A percentile compares a stretch with the other conserved stretches of the same genome.
Evolutionary conservation across 306 rosid species (phyloP).

Genomic region (Herpetospermum pedunculosum): DNA sequence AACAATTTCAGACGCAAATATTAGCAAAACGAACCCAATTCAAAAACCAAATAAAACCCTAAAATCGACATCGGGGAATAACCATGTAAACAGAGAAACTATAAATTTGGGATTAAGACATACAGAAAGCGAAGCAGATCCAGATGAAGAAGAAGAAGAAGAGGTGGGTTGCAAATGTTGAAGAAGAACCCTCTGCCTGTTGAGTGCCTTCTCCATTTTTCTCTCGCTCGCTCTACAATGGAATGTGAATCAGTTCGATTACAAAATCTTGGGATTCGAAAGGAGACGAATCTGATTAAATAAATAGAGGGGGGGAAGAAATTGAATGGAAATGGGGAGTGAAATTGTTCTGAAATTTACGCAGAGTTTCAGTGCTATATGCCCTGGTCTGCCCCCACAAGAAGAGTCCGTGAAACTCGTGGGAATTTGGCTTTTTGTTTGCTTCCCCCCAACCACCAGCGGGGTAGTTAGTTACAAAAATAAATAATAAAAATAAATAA

Average conservation of each 20-base stretch:
- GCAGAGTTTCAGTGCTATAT: no score
- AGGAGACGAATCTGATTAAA: background rate
- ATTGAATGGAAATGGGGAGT: background rate
- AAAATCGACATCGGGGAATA: background rate
- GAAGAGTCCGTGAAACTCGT: background rate
- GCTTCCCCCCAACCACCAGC: background rate
- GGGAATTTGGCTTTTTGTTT: background rate
- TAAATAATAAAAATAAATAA: no score
- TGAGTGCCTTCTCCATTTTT: constrained; percentile 63
- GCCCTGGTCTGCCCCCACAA: no score
- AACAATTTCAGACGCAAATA: background rate
- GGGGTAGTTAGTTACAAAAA: no score
- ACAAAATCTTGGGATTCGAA: background rate
- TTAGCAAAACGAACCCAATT: background rate
- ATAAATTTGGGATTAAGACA: background rate
- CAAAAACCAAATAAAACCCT: background rate
- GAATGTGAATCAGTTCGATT: background rate
- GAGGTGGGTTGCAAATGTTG: constrained; percentile 46
- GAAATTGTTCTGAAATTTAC: background rate
- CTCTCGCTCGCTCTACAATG: background rate
- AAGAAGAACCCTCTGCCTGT: constrained; percentile 58
- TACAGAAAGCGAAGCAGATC: constrained; percentile 48
- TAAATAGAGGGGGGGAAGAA: background rate
- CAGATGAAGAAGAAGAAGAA: constrained; percentile 25
- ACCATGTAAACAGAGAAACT: background rate